Percentiles rank a stretch among this genome's conserved stretches.
These are phyloP conservation scores for Atkinsonella hypoxylon DNA, from an alignment of 2,329 filamentous ascomycete species.

Conservation along the genomic window DNA sequence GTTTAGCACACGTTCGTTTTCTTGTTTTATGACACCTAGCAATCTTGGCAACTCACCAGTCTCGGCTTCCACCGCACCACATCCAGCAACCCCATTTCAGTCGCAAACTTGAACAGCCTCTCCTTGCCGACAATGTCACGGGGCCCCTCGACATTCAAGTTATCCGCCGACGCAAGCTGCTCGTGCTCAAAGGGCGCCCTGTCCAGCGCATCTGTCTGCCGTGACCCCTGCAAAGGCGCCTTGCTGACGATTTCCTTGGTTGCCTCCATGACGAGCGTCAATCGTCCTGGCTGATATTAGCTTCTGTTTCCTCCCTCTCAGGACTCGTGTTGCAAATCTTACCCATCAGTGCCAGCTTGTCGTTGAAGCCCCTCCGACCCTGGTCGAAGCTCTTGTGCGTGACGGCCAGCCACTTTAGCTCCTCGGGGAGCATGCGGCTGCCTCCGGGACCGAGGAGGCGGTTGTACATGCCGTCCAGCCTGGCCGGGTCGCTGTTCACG, in stretches of 20 bases:
- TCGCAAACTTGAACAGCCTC: slow-evolving; percentile 56
- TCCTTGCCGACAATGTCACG: slow-evolving; percentile 49
- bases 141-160: slow-evolving; percentile 51
- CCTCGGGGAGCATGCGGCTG: slow-evolving; percentile 66
- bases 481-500: slow-evolving; percentile 64
- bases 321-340: too few species aligned
- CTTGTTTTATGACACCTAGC: neutral
- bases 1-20: neutral
- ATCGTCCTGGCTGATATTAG: too few species aligned
- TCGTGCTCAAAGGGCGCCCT: slow-evolving; percentile 59
- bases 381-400: slow-evolving; percentile 99
- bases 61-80: slow-evolving; percentile 84
- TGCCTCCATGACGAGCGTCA: slow-evolving; percentile 26
- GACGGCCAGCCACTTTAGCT: slow-evolving; percentile 91
- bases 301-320: too few species aligned
- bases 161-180: slow-evolving; percentile 60
- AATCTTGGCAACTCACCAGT: slow-evolving; percentile 42
- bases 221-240: slow-evolving; percentile 15
- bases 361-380: slow-evolving; percentile 86
- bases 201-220: slow-evolving; percentile 34
- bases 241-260: slow-evolving; percentile 26
- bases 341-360: slow-evolving; percentile 83
- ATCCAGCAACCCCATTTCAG: slow-evolving; percentile 55
- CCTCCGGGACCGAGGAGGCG: slow-evolving; percentile 63
- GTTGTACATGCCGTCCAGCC: slow-evolving; percentile 67